A percentile compares a stretch with the other conserved stretches of the same genome.
These are phyloP conservation scores for Fusarium sp. DNA, from an alignment of 2,329 filamentous ascomycete species.

Conservation along the genomic window DNA sequence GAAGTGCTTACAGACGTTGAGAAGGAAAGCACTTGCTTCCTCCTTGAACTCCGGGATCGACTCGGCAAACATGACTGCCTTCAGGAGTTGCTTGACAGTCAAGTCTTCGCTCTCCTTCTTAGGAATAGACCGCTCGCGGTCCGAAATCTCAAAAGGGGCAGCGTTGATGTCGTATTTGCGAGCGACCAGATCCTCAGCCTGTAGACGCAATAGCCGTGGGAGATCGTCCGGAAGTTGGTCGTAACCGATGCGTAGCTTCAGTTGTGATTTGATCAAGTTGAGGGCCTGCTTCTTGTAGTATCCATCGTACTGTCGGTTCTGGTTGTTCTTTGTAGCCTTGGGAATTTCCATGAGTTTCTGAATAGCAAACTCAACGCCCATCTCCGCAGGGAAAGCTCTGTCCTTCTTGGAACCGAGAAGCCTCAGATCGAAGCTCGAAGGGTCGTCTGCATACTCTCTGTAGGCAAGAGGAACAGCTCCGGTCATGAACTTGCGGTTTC, in stretches of 20 bases:
- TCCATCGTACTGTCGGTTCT: conserved; percentile 74
- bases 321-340: conserved; percentile 66
- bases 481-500: conserved; percentile 95
- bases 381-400: conserved; percentile 85
- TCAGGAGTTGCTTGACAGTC: conserved; percentile 86
- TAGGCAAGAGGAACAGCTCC: conserved; percentile 87
- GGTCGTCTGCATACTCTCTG: conserved; percentile 87
- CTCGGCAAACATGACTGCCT: conserved; percentile 87
- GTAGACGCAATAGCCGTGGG: conserved; percentile 83
- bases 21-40: conserved; percentile 80
- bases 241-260: conserved; percentile 90
- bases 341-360: conserved; percentile 86
- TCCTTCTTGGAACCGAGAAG: conserved; percentile 92
- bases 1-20: conserved; percentile 89
- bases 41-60: conserved; percentile 84
- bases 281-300: conserved; percentile 97
- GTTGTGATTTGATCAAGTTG: conserved; percentile 85
- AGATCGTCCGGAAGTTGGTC: conserved; percentile 93
- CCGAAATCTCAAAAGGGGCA: conserved; percentile 78
- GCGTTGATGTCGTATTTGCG: conserved; percentile 79
- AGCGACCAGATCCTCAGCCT: conserved; percentile 85
- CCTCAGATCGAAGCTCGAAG: conserved; percentile 87
- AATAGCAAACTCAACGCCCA: conserved; percentile 90
- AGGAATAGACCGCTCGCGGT: conserved; percentile 83
- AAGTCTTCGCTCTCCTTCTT: conserved; percentile 90